These are phyloP conservation scores for Thelephora aurantiotincta DNA, from an alignment of 768 basidiomycete species.

Conservation along the genomic window DNA sequence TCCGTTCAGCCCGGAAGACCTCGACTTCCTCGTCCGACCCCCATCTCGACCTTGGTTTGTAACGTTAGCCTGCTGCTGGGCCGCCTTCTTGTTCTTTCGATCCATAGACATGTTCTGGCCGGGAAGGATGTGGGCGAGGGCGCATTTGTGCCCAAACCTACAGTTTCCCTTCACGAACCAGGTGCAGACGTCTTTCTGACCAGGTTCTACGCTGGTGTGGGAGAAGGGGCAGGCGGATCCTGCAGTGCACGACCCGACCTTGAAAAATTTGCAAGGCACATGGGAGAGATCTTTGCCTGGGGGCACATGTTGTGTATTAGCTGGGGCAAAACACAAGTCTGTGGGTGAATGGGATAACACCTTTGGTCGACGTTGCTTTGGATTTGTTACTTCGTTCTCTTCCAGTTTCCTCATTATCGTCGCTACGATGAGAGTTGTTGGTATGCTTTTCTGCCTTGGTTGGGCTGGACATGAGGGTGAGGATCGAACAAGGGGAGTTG, in stretches of 20 bases:
- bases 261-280: slow-evolving; percentile 97
- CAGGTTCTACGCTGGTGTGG: slow-evolving; percentile 58
- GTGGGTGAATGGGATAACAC: slow-evolving; percentile 4
- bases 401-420: slow-evolving; percentile 8
- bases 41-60: slow-evolving; percentile 17
- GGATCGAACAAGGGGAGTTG: neutral
- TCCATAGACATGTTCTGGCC: slow-evolving; percentile 95
- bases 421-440: slow-evolving; percentile 8
- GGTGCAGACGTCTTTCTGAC: slow-evolving; percentile 69
- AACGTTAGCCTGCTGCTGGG: slow-evolving; percentile 43
- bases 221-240: slow-evolving; percentile 95
- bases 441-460: slow-evolving; percentile 8
- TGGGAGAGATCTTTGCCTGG: slow-evolving; percentile 82
- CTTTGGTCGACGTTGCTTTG: slow-evolving; percentile 9
- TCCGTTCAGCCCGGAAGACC: slow-evolving; percentile 6
- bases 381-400: slow-evolving; percentile 8
- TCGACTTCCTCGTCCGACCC: slow-evolving; percentile 20
- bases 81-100: slow-evolving; percentile 92
- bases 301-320: neutral
- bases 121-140: slow-evolving; percentile 86
- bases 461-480: slow-evolving; percentile 8
- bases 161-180: slow-evolving; percentile 93
- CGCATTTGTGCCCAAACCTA: slow-evolving; percentile 73
- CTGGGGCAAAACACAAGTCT: neutral
- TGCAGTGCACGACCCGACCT: slow-evolving; percentile 86